Conservation (phyloP, 352 stramenopile species). For the Halophytophthora batemanensis region DNA sequence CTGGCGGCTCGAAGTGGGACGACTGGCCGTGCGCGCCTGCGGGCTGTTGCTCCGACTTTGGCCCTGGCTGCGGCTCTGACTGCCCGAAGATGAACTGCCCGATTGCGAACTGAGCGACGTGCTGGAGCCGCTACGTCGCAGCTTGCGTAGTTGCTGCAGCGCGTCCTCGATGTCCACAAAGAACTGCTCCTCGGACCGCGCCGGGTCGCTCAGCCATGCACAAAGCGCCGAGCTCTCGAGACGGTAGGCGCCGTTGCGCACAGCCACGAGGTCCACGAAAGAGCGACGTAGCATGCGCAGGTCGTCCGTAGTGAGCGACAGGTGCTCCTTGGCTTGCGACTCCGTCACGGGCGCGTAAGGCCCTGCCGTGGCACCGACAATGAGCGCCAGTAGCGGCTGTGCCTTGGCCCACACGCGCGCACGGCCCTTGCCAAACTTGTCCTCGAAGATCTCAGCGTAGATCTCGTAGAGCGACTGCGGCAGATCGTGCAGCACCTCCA, state of each 20-base stretch:
- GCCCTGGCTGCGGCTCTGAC: neutral
- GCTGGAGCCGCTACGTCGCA: slow-evolving; percentile 22
- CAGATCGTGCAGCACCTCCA: slow-evolving; percentile 68
- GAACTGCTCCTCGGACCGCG: slow-evolving; percentile 59
- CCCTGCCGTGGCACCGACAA: slow-evolving; percentile 61
- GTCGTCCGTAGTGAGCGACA: slow-evolving; percentile 58
- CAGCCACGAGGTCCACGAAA: slow-evolving; percentile 71
- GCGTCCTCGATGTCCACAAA: slow-evolving; percentile 52
- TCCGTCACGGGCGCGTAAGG: slow-evolving; percentile 76
- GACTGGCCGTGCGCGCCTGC: slow-evolving; percentile 13
- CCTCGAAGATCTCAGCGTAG: slow-evolving; percentile 83
- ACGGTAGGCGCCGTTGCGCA: slow-evolving; percentile 63
- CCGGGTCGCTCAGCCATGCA: slow-evolving; percentile 58
- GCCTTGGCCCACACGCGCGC: slow-evolving; percentile 78
- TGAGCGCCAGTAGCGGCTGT: slow-evolving; percentile 66
- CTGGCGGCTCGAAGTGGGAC: neutral
- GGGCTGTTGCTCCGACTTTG: slow-evolving; percentile 1
- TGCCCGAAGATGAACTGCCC: slow-evolving; percentile 23
- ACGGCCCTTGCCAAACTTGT: slow-evolving; percentile 80
- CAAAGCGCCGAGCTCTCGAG: slow-evolving; percentile 71
- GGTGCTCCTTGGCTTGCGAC: slow-evolving; percentile 54
- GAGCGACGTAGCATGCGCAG: slow-evolving; percentile 65
- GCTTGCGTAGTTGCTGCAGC: slow-evolving; percentile 40
- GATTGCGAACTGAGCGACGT: slow-evolving; percentile 17
- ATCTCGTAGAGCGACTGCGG: slow-evolving; percentile 81